Conservation (phyloP, 2,329 filamentous ascomycete genomes). For the Podosphaera aphanis region DNA sequence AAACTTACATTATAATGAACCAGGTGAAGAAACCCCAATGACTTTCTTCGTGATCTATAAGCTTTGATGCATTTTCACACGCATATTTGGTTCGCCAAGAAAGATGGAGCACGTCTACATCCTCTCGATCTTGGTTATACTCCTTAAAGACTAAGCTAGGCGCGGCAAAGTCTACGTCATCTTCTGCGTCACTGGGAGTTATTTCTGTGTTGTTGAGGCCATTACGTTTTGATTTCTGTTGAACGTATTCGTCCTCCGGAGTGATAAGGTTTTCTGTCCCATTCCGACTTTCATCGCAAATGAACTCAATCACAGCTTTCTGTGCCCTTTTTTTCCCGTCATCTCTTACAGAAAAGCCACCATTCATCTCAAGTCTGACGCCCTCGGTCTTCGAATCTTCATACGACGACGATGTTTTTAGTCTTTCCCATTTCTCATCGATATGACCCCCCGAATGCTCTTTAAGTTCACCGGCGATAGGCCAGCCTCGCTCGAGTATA, state of each 20-base stretch:
- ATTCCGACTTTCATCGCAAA: constrained; percentile 50
- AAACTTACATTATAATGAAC: constrained; percentile 71
- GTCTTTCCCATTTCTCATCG: constrained; percentile 39
- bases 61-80: constrained; percentile 36
- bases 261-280: constrained; percentile 51
- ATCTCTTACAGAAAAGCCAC: constrained; percentile 32
- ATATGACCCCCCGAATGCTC: constrained; percentile 32
- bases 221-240: constrained; percentile 12
- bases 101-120: constrained; percentile 42
- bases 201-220: constrained; percentile 11
- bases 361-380: constrained; percentile 41
- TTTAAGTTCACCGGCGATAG: constrained; percentile 51
- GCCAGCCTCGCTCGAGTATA: constrained; percentile 32
- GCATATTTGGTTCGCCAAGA: constrained; percentile 77
- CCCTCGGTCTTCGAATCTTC: constrained; percentile 40
- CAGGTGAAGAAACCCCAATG: constrained; percentile 88
- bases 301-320: constrained; percentile 61
- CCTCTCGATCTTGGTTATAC: constrained; percentile 39
- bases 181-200: constrained; percentile 15
- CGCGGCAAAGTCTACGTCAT: constrained; percentile 18
- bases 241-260: constrained; percentile 29
- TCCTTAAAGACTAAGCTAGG: constrained; percentile 53
- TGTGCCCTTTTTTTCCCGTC: constrained; percentile 31
- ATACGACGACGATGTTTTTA: constrained; percentile 40
- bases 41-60: constrained; percentile 19